Evolutionary conservation across 2,329 filamentous ascomycete genomes (phyloP).

Genomic region (Scortechinia acanthostroma): DNA sequence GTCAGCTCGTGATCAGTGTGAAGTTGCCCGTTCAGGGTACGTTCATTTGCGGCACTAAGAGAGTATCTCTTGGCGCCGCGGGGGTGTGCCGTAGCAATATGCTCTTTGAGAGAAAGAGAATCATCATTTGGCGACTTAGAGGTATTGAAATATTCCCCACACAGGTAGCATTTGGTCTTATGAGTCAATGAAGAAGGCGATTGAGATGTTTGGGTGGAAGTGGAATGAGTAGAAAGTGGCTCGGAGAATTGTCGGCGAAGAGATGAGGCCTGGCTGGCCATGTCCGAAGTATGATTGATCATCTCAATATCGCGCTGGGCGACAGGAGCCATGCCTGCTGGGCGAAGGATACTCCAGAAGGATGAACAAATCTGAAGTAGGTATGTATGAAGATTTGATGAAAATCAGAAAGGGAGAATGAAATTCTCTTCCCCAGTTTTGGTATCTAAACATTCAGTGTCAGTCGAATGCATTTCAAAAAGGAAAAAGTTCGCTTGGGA

Average conservation of each 20-base stretch:
- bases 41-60: conserved; percentile 4
- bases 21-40: no score
- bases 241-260: conserved; percentile 27
- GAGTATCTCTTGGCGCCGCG: conserved; percentile 11
- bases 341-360: no score
- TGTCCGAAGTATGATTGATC: conserved; percentile 22
- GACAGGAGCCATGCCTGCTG: conserved; percentile 16
- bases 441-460: no score
- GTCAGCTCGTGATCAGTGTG: no score
- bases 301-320: conserved; percentile 20
- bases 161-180: conserved; percentile 16
- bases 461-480: no score
- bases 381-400: no score
- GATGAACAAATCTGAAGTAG: no score
- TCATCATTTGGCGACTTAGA: conserved; percentile 10
- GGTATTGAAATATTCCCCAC: background rate
- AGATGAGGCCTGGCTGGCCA: conserved; percentile 22
- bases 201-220: conserved; percentile 20
- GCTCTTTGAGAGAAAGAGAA: conserved; percentile 18
- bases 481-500: no score
- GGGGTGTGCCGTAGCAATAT: conserved; percentile 21
- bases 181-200: conserved; percentile 17
- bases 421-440: no score
- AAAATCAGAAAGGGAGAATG: background rate
- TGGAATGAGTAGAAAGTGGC: conserved; percentile 18